A percentile compares a stretch with the other conserved stretches of the same genome.
Conservation (phyloP, 2,329 filamentous ascomycete genomes). For the Ophiostoma ulmi region DNA sequence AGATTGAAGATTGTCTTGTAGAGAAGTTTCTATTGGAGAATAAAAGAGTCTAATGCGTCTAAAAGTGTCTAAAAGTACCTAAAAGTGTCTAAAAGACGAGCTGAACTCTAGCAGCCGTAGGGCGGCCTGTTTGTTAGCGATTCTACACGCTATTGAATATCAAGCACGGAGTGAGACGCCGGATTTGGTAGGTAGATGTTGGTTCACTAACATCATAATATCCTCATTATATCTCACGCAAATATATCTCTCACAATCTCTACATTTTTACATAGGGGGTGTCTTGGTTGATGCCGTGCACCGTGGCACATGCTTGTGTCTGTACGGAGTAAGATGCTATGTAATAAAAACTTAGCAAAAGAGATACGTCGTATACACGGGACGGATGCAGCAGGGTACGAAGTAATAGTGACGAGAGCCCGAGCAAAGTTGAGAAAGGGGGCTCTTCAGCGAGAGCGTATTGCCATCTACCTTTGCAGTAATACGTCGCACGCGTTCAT, state of each 20-base stretch:
- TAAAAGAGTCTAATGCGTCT: background rate
- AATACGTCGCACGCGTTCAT: background rate
- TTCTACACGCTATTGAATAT: background rate
- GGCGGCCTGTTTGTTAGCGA: background rate
- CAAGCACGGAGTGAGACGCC: background rate
- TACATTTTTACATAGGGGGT: background rate
- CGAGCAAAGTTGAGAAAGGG: constrained; percentile 10
- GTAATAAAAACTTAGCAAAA: background rate
- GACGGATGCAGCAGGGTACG: constrained; percentile 6
- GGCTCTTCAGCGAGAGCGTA: background rate
- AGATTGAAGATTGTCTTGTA: background rate
- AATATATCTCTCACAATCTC: background rate
- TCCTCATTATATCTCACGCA: background rate
- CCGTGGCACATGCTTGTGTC: constrained; percentile 7
- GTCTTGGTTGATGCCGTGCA: background rate
- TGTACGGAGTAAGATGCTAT: background rate
- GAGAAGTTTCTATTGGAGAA: background rate
- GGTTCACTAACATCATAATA: background rate
- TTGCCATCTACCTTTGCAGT: background rate
- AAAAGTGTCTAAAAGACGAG: background rate
- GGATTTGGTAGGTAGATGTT: background rate
- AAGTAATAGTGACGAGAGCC: background rate
- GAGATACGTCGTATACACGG: constrained; percentile 4
- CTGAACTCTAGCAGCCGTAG: background rate
- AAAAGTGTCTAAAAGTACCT: too few relatives aligned